phyloP scores from a whole-genome alignment of 2,329 filamentous ascomycete species.

The Talaromyces sp. region DNA sequence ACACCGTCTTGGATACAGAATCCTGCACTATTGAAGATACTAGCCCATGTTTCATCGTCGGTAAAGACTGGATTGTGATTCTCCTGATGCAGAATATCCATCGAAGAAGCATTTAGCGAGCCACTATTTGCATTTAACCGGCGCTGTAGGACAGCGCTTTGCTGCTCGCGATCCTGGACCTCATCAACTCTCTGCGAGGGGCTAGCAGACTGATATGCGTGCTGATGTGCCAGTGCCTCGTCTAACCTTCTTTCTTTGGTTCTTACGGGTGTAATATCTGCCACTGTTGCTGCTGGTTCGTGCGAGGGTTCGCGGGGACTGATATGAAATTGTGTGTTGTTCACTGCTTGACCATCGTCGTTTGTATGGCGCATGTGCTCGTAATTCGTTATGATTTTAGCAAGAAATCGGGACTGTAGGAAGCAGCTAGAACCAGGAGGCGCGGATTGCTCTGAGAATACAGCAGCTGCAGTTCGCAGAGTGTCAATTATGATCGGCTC shows the following conservation, averaged over 20 bases:
- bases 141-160: neutral
- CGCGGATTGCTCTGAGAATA: conserved; percentile 13
- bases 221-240: neutral
- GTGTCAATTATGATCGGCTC: conserved; percentile 2
- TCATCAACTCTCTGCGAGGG: neutral
- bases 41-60: conserved; percentile 11
- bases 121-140: neutral
- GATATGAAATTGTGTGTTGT: neutral
- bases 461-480: conserved; percentile 3
- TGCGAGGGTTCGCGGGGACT: neutral
- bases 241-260: neutral
- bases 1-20: conserved; percentile 12
- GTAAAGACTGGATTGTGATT: neutral
- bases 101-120: neutral
- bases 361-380: neutral
- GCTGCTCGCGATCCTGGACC: neutral
- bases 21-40: conserved; percentile 7
- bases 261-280: neutral
- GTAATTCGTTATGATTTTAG: conserved; percentile 16
- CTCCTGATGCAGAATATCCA: neutral
- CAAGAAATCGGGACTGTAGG: conserved; percentile 6
- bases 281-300: neutral
- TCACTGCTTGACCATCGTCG: neutral
- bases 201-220: neutral
- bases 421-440: conserved; percentile 14